Evolutionary conservation across 2,329 filamentous ascomycete genomes (phyloP).

Genomic region (Penicillium vulpinum): DNA sequence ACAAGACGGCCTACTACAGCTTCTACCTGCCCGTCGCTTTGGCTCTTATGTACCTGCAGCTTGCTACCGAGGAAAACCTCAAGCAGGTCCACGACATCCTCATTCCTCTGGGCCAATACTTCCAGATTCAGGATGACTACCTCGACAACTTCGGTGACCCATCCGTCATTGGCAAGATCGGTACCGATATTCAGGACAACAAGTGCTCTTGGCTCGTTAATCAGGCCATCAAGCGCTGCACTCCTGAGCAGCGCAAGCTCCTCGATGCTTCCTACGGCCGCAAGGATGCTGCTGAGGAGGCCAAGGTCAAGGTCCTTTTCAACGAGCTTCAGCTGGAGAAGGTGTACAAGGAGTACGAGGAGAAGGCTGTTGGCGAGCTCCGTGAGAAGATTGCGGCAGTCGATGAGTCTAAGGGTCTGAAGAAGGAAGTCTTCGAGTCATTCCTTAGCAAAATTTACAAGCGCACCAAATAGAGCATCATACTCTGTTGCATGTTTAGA

Average conservation of each 20-base stretch:
- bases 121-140: conserved; percentile 98
- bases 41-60: conserved; percentile 78
- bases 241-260: conserved; percentile 79
- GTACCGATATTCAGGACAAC: conserved; percentile 98
- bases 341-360: conserved; percentile 85
- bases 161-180: conserved; percentile 93
- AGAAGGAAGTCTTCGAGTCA: conserved; percentile 83
- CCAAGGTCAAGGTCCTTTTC: conserved; percentile 83
- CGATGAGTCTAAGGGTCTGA: conserved; percentile 84
- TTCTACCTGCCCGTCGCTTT: conserved; percentile 97
- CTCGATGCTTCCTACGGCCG: conserved; percentile 92
- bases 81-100: conserved; percentile 87
- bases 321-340: conserved; percentile 81
- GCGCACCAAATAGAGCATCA: conserved; percentile 74
- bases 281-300: conserved; percentile 82
- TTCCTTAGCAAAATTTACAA: conserved; percentile 99
- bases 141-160: conserved; percentile 96
- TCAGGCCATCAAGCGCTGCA: conserved; percentile 79
- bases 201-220: conserved; percentile 99
- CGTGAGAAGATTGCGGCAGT: conserved; percentile 71
- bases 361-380: conserved; percentile 78
- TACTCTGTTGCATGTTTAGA: conserved; percentile 1
- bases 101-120: conserved; percentile 97
- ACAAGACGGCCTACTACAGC: conserved; percentile 99
- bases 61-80: conserved; percentile 85